Evolutionary conservation across 768 basidiomycete species (phyloP), one percentile per base, ranked within the genome.

Genomic region (Calocybe gangraenosa): DNA sequence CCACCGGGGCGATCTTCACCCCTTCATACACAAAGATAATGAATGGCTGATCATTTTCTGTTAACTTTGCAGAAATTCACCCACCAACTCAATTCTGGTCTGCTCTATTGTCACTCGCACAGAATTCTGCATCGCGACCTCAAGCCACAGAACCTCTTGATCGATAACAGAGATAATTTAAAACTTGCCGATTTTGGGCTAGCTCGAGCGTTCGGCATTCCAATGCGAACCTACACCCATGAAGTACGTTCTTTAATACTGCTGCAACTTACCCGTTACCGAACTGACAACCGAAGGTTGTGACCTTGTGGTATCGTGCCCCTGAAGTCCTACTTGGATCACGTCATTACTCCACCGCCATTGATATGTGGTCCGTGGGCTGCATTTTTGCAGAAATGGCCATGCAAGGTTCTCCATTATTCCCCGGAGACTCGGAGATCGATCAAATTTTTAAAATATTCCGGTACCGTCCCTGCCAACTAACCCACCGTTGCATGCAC

Each of bases 331-430:
- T 99, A 15, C 83, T 99, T 1, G 95, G 95, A 22, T 87, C 91
- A 3, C 83, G 94, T 34, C 93, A 98, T 64, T 99, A 99, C 68
- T 86, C 92, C 13, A 99, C 96, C 2, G 91, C 92, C 2, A 89
- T 99, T 58, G 96, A 99, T 68, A 96, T 98, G 92, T 99, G 96
- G 96, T 94, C 92, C n/a, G 95, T 99, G 17, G 96, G 88, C 0
- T 97, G 94, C 60, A 98, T 99, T 62, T 92, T 96, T 59, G 95
- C 95, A 7, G 96, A 99, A 70, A 97, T 98, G 95, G 86, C 92
- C 43, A 90, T 94, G 87, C 77, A 81, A 49, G 88, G 88, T 53
- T 65, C 83, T 61, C 80, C 95, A 1, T 74, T 97, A 10, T 99
- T 99, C 78, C 95, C 96, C 18, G 96, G 96, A 3, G 96, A 99